Evolutionary conservation across 768 basidiomycete genomes (phyloP).

Genomic region (Leccinellum luteum): DNA sequence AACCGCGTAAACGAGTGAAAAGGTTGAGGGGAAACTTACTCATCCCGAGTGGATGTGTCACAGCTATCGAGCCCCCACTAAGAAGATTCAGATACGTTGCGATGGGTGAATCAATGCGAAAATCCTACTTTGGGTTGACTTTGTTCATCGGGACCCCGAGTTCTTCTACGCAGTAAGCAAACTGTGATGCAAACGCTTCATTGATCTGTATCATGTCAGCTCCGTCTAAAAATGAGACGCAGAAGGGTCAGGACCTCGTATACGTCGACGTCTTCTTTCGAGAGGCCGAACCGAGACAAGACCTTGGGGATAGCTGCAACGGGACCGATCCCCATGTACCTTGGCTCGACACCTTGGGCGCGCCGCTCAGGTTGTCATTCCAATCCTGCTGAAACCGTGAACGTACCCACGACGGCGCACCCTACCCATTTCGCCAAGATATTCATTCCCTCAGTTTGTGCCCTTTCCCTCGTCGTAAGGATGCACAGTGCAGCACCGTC

Average conservation of each 20-base stretch:
- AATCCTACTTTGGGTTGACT: conserved; percentile 78
- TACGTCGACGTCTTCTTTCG: conserved; percentile 71
- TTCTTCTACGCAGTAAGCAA: conserved; percentile 87
- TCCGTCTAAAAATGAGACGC: neutral
- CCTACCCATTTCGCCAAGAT: conserved; percentile 84
- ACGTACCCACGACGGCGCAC: conserved; percentile 70
- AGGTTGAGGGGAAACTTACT: conserved; percentile 44
- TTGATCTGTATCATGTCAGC: conserved; percentile 55
- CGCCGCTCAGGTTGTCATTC: conserved; percentile 2
- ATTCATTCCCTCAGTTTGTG: conserved; percentile 72
- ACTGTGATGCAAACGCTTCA: conserved; percentile 92
- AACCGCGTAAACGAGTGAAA: conserved; percentile 4
- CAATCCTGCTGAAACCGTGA: neutral
- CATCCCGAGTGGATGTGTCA: conserved; percentile 82
- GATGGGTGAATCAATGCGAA: neutral
- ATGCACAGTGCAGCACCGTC: conserved; percentile 90
- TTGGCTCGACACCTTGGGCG: conserved; percentile 64
- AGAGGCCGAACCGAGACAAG: conserved; percentile 56
- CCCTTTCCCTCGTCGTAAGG: conserved; percentile 75
- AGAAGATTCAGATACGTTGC: conserved; percentile 4
- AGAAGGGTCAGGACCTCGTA: conserved; percentile 55
- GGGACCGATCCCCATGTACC: conserved; percentile 77
- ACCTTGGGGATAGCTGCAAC: conserved; percentile 70
- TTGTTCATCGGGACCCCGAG: conserved; percentile 72
- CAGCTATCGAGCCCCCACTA: conserved; percentile 83